Percentiles rank a stretch among this genome's conserved stretches.
phyloP scores from a whole-genome alignment of 2,329 filamentous ascomycete genomes.

The Trichoderma citrinoviride region DNA sequence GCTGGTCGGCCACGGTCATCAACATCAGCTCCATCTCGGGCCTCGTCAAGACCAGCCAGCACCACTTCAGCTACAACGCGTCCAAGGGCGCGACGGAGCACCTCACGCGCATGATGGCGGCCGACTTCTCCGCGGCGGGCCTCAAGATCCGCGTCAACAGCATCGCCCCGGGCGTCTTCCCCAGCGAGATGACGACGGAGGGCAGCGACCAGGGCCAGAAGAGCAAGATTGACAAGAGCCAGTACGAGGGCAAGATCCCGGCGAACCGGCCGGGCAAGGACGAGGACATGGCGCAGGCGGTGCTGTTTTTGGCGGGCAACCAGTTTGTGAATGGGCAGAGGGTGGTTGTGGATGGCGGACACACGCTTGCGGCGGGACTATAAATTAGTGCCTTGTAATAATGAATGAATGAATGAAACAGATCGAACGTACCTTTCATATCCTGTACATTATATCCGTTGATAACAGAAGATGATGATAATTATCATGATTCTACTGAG shows the following conservation, averaged over 20 bases:
- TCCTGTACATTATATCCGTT: too few species aligned
- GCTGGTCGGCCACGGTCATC: conserved; percentile 59
- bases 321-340: conserved; percentile 47
- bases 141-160: conserved; percentile 68
- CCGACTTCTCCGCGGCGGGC: conserved; percentile 56
- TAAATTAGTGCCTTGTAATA: neutral
- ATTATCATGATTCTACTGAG: too few species aligned
- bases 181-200: conserved; percentile 67
- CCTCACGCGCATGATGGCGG: conserved; percentile 61
- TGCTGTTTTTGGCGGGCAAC: conserved; percentile 52
- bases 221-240: conserved; percentile 55
- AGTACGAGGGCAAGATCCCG: conserved; percentile 56
- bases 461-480: too few species aligned
- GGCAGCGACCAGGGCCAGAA: conserved; percentile 52
- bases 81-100: conserved; percentile 65
- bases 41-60: conserved; percentile 59
- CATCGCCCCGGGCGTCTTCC: conserved; percentile 69
- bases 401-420: neutral
- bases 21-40: conserved; percentile 69
- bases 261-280: conserved; percentile 65
- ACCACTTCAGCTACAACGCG: conserved; percentile 64
- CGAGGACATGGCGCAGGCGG: conserved; percentile 67
- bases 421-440: too few species aligned
- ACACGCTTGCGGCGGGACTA: conserved; percentile 40
- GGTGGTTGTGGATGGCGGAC: conserved; percentile 45